A percentile compares a stretch with the other conserved stretches of the same genome.
phyloP scores from a whole-genome alignment of 768 basidiomycete species.

The Phylloporus rhodoxanthus region DNA sequence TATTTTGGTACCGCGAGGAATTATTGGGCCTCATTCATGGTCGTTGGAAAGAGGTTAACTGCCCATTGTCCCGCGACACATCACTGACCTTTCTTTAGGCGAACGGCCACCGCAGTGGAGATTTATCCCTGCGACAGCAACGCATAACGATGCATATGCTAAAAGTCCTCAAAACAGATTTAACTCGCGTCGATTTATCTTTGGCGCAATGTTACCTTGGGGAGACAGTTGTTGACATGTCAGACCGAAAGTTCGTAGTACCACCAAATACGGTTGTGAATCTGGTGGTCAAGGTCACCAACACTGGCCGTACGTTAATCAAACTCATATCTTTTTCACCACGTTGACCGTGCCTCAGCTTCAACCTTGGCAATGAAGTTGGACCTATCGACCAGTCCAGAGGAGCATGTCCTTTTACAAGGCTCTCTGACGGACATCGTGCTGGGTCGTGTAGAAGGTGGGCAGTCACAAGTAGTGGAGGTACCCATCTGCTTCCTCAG shows the following conservation, averaged over 20 bases:
- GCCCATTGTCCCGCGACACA: neutral
- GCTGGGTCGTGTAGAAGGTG: conserved; percentile 55
- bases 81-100: conserved; percentile 42
- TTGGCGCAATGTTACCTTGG: conserved; percentile 34
- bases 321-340: neutral
- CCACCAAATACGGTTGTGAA: conserved; percentile 59
- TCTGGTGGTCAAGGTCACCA: conserved; percentile 51
- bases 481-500: conserved; percentile 69
- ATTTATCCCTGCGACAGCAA: conserved; percentile 72
- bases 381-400: conserved; percentile 51
- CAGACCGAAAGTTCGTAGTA: conserved; percentile 43
- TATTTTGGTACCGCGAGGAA: conserved; percentile 96
- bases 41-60: conserved; percentile 77
- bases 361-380: conserved; percentile 47
- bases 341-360: conserved; percentile 34
- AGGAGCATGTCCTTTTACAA: conserved; percentile 63
- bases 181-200: conserved; percentile 52
- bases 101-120: conserved; percentile 70
- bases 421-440: conserved; percentile 58
- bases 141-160: conserved; percentile 76
- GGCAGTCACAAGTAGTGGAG: conserved; percentile 46
- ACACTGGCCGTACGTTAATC: conserved; percentile 55
- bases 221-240: conserved; percentile 12
- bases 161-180: conserved; percentile 65
- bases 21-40: conserved; percentile 65